These are phyloP conservation scores for Cladosporium sp. DNA, from an alignment of 2,329 filamentous ascomycete species.

Conservation along the genomic window DNA sequence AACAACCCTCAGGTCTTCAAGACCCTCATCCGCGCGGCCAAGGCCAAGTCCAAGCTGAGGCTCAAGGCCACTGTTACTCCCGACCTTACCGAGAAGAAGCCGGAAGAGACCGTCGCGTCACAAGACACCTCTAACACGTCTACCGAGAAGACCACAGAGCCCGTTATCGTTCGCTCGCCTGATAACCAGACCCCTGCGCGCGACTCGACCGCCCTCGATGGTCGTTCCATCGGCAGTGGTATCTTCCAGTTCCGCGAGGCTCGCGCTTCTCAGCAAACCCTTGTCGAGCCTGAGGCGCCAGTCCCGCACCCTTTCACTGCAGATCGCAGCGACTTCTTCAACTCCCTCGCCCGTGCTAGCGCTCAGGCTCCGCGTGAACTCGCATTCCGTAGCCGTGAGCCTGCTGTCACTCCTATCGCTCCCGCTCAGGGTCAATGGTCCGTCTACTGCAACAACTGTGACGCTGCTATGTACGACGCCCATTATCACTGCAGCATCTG, in stretches of 20 bases:
- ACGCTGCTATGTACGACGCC: conserved; percentile 68
- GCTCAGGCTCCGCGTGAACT: conserved; percentile 29
- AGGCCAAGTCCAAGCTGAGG: conserved; percentile 96
- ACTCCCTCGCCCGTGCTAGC: conserved; percentile 15
- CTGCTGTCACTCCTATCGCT: conserved; percentile 27
- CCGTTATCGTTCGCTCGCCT: conserved; percentile 21
- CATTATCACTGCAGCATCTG: conserved; percentile 96
- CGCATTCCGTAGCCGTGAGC: conserved; percentile 39
- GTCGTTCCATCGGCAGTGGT: conserved; percentile 24
- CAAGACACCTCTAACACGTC: conserved; percentile 8
- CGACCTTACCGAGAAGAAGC: conserved; percentile 8
- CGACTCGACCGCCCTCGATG: conserved; percentile 25
- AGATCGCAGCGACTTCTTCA: conserved; percentile 22
- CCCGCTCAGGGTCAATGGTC: conserved; percentile 54
- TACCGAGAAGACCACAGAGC: conserved; percentile 18
- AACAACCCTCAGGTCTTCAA: conserved; percentile 84
- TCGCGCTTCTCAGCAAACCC: conserved; percentile 28
- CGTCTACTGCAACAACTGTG: conserved; percentile 92
- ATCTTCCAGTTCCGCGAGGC: conserved; percentile 37
- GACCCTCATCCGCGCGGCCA: conserved; percentile 92
- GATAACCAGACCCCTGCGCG: conserved; percentile 19
- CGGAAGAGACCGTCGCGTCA: conserved; percentile 13
- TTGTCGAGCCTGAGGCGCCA: conserved; percentile 36
- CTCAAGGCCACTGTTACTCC: conserved; percentile 50
- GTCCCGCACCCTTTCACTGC: conserved; percentile 38